phyloP scores from a whole-genome alignment of 2,329 filamentous ascomycete genomes.

The Beauveria sp. region DNA sequence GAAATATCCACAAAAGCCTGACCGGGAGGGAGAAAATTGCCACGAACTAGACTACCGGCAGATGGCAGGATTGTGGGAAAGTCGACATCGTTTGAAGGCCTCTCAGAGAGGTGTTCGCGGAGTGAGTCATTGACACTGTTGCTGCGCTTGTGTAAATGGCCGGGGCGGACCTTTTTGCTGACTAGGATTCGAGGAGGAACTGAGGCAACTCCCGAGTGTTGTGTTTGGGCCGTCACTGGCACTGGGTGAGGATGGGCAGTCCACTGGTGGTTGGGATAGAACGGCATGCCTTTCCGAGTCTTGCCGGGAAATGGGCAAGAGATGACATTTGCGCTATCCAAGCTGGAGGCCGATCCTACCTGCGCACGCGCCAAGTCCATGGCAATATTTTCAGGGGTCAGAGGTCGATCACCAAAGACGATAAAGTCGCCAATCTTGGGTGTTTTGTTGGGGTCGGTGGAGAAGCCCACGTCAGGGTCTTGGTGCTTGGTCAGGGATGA shows the following conservation, averaged over 20 bases:
- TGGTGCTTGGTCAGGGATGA: slow-evolving; percentile 19
- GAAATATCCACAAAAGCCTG: slow-evolving; percentile 71
- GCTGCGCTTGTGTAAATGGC: slow-evolving; percentile 67
- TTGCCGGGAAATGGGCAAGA: slow-evolving; percentile 59
- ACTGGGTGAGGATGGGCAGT: slow-evolving; percentile 41
- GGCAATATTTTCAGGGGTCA: slow-evolving; percentile 36
- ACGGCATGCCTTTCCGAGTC: slow-evolving; percentile 31
- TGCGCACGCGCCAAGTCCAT: slow-evolving; percentile 17
- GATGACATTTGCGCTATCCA: slow-evolving; percentile 52
- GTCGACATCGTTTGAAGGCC: slow-evolving; percentile 46
- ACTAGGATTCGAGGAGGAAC: slow-evolving; percentile 50
- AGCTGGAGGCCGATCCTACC: slow-evolving; percentile 45
- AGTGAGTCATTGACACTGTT: slow-evolving; percentile 82
- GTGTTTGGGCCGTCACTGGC: slow-evolving; percentile 31
- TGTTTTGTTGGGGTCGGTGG: slow-evolving; percentile 38
- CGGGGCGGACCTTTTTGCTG: slow-evolving; percentile 51
- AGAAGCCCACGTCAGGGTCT: slow-evolving; percentile 31
- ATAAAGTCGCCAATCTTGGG: slow-evolving; percentile 40
- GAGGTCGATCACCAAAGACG: slow-evolving; percentile 36
- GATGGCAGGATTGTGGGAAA: slow-evolving; percentile 58
- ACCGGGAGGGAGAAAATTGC: slow-evolving; percentile 73
- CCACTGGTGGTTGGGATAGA: slow-evolving; percentile 34
- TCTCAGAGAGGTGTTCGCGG: slow-evolving; percentile 55
- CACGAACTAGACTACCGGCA: slow-evolving; percentile 78
- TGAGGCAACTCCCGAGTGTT: slow-evolving; percentile 43